A percentile compares a stretch with the other conserved stretches of the same genome.
Evolutionary conservation across 495 filamentous ascomycete species (phyloP).

Genomic region (Diplogelasinospora grovesii): DNA sequence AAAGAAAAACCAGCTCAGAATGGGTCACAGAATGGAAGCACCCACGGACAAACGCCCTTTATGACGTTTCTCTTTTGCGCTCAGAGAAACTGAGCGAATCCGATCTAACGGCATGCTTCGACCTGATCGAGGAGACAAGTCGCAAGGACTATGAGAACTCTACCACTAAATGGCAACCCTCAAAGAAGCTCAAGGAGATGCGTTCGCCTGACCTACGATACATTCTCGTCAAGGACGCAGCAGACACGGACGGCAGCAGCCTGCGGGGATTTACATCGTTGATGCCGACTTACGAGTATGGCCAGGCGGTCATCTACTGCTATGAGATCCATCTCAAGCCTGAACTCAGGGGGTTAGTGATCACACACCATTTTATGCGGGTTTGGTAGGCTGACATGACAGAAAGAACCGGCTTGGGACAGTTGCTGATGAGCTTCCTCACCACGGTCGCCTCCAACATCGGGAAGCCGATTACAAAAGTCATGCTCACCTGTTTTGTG

Average conservation of each 20-base stretch:
- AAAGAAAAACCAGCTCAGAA: conserved; percentile 16
- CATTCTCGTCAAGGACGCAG: conserved; percentile 53
- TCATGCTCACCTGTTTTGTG: conserved; percentile 81
- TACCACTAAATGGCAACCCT: conserved; percentile 59
- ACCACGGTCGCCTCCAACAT: conserved; percentile 36
- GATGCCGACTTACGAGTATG: conserved; percentile 77
- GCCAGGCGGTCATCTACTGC: conserved; percentile 68
- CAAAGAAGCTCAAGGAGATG: conserved; percentile 71
- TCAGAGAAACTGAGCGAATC: conserved; percentile 37
- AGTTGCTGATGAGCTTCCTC: conserved; percentile 37
- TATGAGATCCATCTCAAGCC: conserved; percentile 78
- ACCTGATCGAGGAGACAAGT: conserved; percentile 66
- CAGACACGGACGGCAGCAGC: conserved; percentile 10
- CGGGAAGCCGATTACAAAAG: conserved; percentile 55
- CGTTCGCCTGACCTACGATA: conserved; percentile 61
- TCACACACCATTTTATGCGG: not conserved
- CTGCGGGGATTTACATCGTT: conserved; percentile 68
- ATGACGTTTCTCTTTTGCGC: conserved; percentile 41
- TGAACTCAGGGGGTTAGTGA: conserved; percentile 36
- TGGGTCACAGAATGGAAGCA: conserved; percentile 41
- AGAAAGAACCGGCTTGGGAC: conserved; percentile 42
- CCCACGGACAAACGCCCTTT: conserved; percentile 29
- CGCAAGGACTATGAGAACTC: conserved; percentile 58
- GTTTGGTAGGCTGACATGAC: not conserved
- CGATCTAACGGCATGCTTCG: conserved; percentile 62